Evolutionary conservation across 148 eudicot genomes (phyloP).

Genomic region (Beta vulgaris): DNA sequence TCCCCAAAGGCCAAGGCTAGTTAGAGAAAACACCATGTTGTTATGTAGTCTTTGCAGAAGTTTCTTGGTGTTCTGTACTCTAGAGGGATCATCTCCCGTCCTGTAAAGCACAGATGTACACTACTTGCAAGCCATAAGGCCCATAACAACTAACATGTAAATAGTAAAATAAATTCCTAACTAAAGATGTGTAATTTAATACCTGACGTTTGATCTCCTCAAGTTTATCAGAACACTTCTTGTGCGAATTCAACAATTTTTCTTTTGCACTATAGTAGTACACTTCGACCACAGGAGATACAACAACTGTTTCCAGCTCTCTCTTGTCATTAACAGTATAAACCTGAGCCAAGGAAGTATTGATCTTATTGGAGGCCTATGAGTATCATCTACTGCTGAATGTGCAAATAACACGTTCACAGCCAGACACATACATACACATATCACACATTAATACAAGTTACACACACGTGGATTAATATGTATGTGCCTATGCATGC

Average conservation of each 20-base stretch:
- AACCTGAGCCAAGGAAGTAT: constrained; percentile 43
- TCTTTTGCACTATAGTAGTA: constrained; percentile 49
- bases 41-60: constrained; percentile 54
- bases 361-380: neutral
- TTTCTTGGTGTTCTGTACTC: constrained; percentile 52
- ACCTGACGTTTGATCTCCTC: constrained; percentile 71
- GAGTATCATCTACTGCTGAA: neutral
- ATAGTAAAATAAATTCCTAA: constrained; percentile 4
- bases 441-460: too few species aligned
- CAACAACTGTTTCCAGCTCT: constrained; percentile 71
- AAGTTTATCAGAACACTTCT: constrained; percentile 42
- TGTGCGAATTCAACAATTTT: constrained; percentile 28
- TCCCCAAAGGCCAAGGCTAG: constrained; percentile 84
- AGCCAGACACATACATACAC: neutral
- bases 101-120: constrained; percentile 45
- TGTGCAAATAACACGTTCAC: neutral
- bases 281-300: constrained; percentile 60
- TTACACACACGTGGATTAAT: neutral
- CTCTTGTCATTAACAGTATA: constrained; percentile 65
- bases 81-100: constrained; percentile 36
- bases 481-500: neutral
- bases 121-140: constrained; percentile 48
- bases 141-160: constrained; percentile 14
- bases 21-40: constrained; percentile 55
- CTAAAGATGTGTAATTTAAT: constrained; percentile 21